Conservation (phyloP, 1,139 yeast species). For the Spathaspora sp. region DNA sequence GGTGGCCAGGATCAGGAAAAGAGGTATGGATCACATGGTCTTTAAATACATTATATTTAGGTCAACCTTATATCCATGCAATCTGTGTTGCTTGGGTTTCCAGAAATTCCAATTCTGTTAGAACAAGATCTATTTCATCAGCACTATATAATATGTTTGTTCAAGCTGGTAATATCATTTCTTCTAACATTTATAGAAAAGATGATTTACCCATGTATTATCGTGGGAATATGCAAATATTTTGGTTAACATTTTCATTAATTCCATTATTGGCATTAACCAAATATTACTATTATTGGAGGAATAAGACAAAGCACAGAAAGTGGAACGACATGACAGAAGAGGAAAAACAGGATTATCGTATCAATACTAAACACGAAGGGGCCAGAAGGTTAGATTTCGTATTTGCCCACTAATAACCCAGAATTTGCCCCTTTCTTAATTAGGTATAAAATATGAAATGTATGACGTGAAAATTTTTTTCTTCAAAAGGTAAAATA, state of each 20-base stretch:
- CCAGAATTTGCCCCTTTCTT: no score
- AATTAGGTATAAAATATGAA: no score
- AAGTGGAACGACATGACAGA: slow-evolving; percentile 48
- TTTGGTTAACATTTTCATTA: slow-evolving; percentile 16
- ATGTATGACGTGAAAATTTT: no score
- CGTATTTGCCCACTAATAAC: slow-evolving; percentile 23
- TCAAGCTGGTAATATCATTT: slow-evolving; percentile 53
- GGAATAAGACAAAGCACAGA: slow-evolving; percentile 44
- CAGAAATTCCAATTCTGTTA: slow-evolving; percentile 54
- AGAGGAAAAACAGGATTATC: slow-evolving; percentile 50
- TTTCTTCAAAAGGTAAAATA: no score
- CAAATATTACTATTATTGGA: slow-evolving; percentile 42
- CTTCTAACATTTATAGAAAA: slow-evolving; percentile 54
- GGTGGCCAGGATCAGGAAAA: slow-evolving; percentile 48
- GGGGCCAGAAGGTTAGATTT: slow-evolving; percentile 62
- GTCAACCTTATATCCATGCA: slow-evolving; percentile 21
- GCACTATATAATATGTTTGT: slow-evolving; percentile 63
- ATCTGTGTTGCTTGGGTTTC: slow-evolving; percentile 50
- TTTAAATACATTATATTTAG: slow-evolving; percentile 43
- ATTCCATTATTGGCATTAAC: slow-evolving; percentile 20
- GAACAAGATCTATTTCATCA: slow-evolving; percentile 51
- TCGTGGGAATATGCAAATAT: slow-evolving; percentile 45
- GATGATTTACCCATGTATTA: slow-evolving; percentile 60
- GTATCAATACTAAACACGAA: slow-evolving; percentile 39
- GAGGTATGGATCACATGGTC: slow-evolving; percentile 53